Evolutionary conservation across 495 filamentous ascomycete species (phyloP).

Genomic region (Talaromyces thailandensis): DNA sequence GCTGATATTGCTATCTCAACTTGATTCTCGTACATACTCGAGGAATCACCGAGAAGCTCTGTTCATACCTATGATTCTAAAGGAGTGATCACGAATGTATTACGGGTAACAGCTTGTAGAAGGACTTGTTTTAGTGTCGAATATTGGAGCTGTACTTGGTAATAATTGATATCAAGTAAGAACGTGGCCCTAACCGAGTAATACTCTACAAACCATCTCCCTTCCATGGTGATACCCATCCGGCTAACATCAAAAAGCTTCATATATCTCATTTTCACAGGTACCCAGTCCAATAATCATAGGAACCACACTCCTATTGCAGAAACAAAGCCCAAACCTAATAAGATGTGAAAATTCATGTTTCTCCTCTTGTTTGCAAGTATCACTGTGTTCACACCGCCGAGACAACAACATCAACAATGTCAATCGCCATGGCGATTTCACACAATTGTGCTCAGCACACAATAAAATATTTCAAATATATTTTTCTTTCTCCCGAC

Average conservation of each 20-base stretch:
- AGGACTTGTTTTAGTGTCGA: background rate
- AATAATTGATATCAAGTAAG: background rate
- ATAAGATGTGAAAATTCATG: background rate
- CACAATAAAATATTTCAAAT: background rate
- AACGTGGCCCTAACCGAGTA: background rate
- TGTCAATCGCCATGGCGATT: background rate
- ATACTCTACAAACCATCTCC: background rate
- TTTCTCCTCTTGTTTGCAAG: background rate
- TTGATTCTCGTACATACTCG: background rate
- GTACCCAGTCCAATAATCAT: background rate
- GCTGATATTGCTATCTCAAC: background rate
- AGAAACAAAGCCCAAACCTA: background rate
- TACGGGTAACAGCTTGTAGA: background rate
- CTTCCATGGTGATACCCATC: background rate
- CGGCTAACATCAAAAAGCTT: background rate
- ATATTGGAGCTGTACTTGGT: background rate
- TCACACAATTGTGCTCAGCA: background rate
- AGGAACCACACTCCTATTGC: background rate
- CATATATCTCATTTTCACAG: background rate
- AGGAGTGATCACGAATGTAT: background rate
- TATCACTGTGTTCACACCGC: background rate
- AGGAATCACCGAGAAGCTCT: background rate
- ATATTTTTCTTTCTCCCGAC: background rate
- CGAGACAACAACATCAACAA: background rate
- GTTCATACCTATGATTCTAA: background rate